Base-by-base conservation (phyloP, 345 rosid species). In the Brassica rapa region DNA sequence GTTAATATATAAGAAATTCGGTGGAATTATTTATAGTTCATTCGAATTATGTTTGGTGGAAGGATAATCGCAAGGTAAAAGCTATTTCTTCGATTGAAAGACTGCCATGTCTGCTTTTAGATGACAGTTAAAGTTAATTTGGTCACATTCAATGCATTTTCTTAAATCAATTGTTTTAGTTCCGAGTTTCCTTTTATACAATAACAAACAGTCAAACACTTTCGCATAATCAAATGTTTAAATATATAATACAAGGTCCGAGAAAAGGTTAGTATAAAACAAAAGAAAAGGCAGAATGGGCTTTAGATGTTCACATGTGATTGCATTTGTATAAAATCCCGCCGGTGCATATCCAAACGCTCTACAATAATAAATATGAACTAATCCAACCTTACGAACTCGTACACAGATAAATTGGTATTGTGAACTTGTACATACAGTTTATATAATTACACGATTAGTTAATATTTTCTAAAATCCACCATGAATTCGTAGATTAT, bases 241-340 rank as follows among this genome's bases (percentile, higher is more conserved):
- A 55, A 57, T 59, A 39, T 41, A 68, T 19, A 63, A 21, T 55
- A 37, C 57, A 43, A 4, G 23, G 65, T 77, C 66, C 71, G 32
- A 19, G 2, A 49, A 70, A 46, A 27, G 21, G 64, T 23, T 2
- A 16, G 21, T 63, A 70, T 53, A n/a, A 68, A 8, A 21, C n/a
- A 37, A 35, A 9, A 16, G 1, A 46, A 15, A 77, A 70, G 6
- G 23, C 29, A 39, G 29, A 55, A 39, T 55, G 62, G 60, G 68
- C 72, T 78, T 78, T 71, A 14, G 51, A 29, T 56, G 53, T 78
- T 78, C 77, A 78, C 77, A 72, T 72, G 53, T 78, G 72, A 57
- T 62, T 32, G 64, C 70, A 24, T 35, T 25, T 25, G 4, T 51
- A 70, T 46, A 69, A 15, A 69, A 15, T 24, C 39, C 4, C 1